These are phyloP conservation scores for Diaporthe sp. DNA, from an alignment of 2,329 filamentous ascomycete genomes.

Conservation along the genomic window DNA sequence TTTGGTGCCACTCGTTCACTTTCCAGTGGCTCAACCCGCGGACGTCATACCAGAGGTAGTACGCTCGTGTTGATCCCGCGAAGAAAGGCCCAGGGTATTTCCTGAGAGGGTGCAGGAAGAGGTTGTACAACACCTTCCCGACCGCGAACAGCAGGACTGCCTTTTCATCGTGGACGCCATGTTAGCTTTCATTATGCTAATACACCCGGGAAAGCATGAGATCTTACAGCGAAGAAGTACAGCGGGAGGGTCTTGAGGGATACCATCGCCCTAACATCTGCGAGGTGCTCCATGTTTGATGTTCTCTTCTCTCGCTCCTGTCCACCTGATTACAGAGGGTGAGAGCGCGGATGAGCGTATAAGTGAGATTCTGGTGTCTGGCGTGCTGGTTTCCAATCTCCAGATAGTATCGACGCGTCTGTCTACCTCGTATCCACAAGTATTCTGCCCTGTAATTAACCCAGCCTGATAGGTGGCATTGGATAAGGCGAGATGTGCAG, in stretches of 20 bases:
- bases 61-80: conserved; percentile 37
- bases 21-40: conserved; percentile 33
- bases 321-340: background rate
- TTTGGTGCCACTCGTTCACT: conserved; percentile 34
- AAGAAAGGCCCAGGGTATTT: conserved; percentile 41
- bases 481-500: background rate
- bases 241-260: conserved; percentile 13
- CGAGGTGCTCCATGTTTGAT: background rate
- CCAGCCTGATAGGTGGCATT: background rate
- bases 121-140: conserved; percentile 36
- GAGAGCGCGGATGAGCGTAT: background rate
- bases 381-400: background rate
- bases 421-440: background rate
- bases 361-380: background rate
- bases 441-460: background rate
- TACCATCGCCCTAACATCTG: background rate
- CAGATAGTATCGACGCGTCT: background rate
- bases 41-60: conserved; percentile 31
- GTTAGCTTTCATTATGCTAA: background rate
- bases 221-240: background rate
- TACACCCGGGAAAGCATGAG: background rate
- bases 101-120: conserved; percentile 42
- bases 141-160: background rate
- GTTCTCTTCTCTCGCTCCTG: background rate
- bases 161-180: background rate